Evolutionary conservation across 345 rosid species (phyloP).

Genomic region (Hibiscus mutabilis): DNA sequence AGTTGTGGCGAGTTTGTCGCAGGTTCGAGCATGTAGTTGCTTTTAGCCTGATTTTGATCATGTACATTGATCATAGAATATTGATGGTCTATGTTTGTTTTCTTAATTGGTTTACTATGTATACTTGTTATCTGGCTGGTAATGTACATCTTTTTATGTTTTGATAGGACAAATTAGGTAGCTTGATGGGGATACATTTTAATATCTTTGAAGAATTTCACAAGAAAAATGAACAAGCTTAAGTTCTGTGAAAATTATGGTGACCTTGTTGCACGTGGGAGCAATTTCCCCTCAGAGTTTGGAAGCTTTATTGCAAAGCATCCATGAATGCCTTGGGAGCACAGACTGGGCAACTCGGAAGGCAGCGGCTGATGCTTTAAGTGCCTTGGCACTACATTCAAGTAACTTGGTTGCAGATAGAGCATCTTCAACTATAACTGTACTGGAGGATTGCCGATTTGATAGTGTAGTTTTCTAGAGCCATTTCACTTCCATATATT

Average conservation of each 20-base stretch:
- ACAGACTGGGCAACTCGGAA: slow-evolving; percentile 97
- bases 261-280: slow-evolving; percentile 58
- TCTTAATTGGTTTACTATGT: slow-evolving; percentile 2
- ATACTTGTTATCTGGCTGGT: background rate
- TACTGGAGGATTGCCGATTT: slow-evolving; percentile 81
- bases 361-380: slow-evolving; percentile 89
- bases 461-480: slow-evolving; percentile 61
- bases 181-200: background rate
- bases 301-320: slow-evolving; percentile 68
- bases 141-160: background rate
- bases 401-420: slow-evolving; percentile 57
- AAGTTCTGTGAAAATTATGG: slow-evolving; percentile 3
- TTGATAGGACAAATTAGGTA: background rate
- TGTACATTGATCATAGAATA: background rate
- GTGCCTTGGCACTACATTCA: slow-evolving; percentile 72
- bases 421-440: slow-evolving; percentile 54
- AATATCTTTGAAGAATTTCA: background rate
- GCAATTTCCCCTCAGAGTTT: slow-evolving; percentile 83
- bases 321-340: slow-evolving; percentile 85
- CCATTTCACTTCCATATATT: background rate
- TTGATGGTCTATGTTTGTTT: slow-evolving; percentile 1
- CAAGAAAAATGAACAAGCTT: background rate
- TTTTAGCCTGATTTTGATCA: background rate
- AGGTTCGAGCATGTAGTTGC: slow-evolving; percentile 43
- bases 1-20: slow-evolving; percentile 69